Base-by-base conservation (phyloP, 2,329 filamentous ascomycete genomes). In the Fusarium goolgardi region DNA sequence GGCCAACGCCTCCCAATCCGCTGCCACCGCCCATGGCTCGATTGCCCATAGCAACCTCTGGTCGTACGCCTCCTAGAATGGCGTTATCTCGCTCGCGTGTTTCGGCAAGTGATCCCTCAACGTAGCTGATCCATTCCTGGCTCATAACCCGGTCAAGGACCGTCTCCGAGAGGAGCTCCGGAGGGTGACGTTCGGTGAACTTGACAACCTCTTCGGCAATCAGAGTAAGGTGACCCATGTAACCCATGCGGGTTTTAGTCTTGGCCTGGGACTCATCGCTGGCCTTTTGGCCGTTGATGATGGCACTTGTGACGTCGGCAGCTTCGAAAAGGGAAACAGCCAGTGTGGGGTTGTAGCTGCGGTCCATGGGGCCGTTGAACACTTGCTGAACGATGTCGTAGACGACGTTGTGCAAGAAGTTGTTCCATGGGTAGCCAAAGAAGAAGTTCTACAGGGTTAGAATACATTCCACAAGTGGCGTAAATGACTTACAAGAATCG, bases 371-470 rank as follows among this genome's bases (percentile, higher is more conserved):
- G 11, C 96, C 96, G 76, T 99, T 99, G 79, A 99, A 98, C 1
- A 99, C 96, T 82, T 99, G 96, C 78, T 99, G 96, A 43, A 99
- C 93, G 75, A 99, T 94, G 78, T 99, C 96, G 77, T 99, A 99
- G 47, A 99, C 96, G 43, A 99, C 96, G 75, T 99, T 99, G 81
- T 99, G 96, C 44, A 99, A 86, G 76, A 99, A 99, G 78, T 99
- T 99, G 80, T 99, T 99, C 96, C 96, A 99, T 2, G 96, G 95
- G 75, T 98, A 99, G 62, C 91, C 89, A 83, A 99, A 99, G 81
- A 99, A 99, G 83, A 98, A 98, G 59, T 94, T 92, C 93, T 96
- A 69, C 3, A 8, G 2, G 9, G 52, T 73, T 67, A 75, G 71
- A 50, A 52, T 13, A 35, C 15, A 25, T 39, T 34, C 31, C 39